Conservation (phyloP, 345 rosid species). For the Brassica juncea region DNA sequence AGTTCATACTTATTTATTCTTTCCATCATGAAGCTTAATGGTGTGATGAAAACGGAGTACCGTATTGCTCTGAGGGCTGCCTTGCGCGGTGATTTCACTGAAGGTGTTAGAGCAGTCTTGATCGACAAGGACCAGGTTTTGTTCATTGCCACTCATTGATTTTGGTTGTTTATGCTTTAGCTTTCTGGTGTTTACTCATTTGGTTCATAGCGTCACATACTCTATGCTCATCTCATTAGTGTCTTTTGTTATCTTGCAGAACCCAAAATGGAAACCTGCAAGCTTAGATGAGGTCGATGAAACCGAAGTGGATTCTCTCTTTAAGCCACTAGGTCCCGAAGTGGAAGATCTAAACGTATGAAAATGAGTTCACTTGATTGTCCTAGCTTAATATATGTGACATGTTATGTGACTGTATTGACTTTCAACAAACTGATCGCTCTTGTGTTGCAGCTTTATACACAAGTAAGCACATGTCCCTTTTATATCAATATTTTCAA, state of each 20-base stretch:
- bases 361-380: not conserved
- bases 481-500: not conserved
- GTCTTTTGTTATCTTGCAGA: slow-evolving; percentile 49
- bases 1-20: slow-evolving; percentile 8
- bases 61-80: slow-evolving; percentile 79
- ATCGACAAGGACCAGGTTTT: slow-evolving; percentile 93
- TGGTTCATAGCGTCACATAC: not conserved
- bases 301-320: slow-evolving; percentile 67
- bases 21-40: slow-evolving; percentile 52
- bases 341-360: slow-evolving; percentile 58
- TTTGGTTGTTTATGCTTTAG: not conserved
- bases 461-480: not conserved
- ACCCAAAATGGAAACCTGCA: slow-evolving; percentile 80
- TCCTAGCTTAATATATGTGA: not conserved
- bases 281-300: slow-evolving; percentile 65
- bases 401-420: not conserved
- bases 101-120: slow-evolving; percentile 95
- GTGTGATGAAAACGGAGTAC: slow-evolving; percentile 89
- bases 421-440: not conserved
- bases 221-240: slow-evolving; percentile 9
- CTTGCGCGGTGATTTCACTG: slow-evolving; percentile 67
- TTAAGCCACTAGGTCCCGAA: slow-evolving; percentile 56
- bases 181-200: not conserved
- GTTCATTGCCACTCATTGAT: slow-evolving; percentile 1
- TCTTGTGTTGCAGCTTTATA: not conserved